phyloP scores from a whole-genome alignment of 441 rosid species.

The Oxalis stricta region DNA sequence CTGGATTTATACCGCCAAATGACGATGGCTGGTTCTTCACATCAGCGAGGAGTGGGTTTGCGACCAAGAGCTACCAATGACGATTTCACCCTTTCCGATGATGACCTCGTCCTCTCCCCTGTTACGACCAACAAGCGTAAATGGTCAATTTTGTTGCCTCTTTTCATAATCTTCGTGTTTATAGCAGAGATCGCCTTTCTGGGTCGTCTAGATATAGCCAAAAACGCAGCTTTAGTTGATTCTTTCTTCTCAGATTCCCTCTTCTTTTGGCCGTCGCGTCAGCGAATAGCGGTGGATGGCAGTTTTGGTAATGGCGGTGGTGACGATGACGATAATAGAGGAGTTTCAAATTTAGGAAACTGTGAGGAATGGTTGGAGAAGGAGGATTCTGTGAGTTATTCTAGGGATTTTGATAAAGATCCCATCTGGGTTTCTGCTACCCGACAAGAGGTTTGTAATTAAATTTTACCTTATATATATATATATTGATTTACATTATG shows the following conservation, averaged over 20 bases:
- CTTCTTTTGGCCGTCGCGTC: constrained; percentile 19
- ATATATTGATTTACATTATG: too few species aligned
- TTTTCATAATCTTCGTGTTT: constrained; percentile 55
- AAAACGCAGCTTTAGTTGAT: constrained; percentile 47
- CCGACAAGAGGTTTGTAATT: constrained; percentile 40
- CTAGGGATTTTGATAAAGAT: constrained; percentile 54
- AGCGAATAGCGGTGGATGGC: constrained; percentile 2
- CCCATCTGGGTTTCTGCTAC: constrained; percentile 48
- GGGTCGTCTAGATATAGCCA: constrained; percentile 71
- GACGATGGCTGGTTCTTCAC: too few species aligned
- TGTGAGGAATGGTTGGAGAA: constrained; percentile 76
- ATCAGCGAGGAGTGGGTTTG: too few species aligned
- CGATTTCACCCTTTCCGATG: too few species aligned
- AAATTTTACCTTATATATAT: neutral
- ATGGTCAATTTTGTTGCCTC: constrained; percentile 40
- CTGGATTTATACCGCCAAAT: too few species aligned
- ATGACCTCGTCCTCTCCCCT: constrained; percentile 16
- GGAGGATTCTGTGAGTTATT: constrained; percentile 42
- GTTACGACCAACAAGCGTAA: constrained; percentile 31
- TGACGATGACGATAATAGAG: constrained; percentile 3
- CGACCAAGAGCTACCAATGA: too few species aligned
- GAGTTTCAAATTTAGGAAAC: constrained; percentile 15
- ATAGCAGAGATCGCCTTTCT: constrained; percentile 67
- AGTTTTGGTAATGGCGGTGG: constrained; percentile 1
- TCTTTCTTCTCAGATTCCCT: constrained; percentile 32